These are phyloP conservation scores for Sugiyamaella japonica DNA, from an alignment of 1,139 yeast species.

Conservation along the genomic window DNA sequence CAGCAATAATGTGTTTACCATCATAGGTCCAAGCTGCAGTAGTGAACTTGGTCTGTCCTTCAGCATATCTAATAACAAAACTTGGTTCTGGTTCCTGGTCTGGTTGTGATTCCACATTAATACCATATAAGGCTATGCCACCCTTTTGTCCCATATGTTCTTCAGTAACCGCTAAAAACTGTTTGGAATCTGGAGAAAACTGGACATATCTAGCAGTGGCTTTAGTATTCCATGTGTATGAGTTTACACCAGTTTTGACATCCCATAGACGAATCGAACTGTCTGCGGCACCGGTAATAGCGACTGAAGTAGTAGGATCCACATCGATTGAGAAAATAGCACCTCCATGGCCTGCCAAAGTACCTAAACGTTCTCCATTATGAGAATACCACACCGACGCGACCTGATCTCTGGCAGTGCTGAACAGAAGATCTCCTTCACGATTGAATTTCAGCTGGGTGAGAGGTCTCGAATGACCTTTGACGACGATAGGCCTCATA, in stretches of 20 bases:
- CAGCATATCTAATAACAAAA: conserved; percentile 51
- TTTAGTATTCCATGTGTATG: conserved; percentile 70
- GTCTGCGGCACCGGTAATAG: conserved; percentile 92
- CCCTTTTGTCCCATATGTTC: conserved; percentile 92
- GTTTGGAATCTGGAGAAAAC: conserved; percentile 71
- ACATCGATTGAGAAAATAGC: conserved; percentile 95
- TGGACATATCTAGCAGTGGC: conserved; percentile 92
- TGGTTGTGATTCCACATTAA: conserved; percentile 51
- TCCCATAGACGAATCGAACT: conserved; percentile 83
- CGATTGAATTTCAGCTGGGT: conserved; percentile 91
- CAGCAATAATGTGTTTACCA: conserved; percentile 74
- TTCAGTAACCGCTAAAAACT: conserved; percentile 78
- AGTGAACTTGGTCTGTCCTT: conserved; percentile 67
- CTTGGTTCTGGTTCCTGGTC: conserved; percentile 51
- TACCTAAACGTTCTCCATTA: conserved; percentile 96
- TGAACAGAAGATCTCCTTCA: conserved; percentile 91
- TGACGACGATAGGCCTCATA: conserved; percentile 33
- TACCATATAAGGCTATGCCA: conserved; percentile 65
- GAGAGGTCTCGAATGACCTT: conserved; percentile 45
- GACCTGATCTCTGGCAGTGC: conserved; percentile 85
- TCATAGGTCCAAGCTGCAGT: conserved; percentile 89
- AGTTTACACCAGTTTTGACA: conserved; percentile 72
- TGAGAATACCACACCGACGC: conserved; percentile 80
- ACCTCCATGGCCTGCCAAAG: conserved; percentile 88
- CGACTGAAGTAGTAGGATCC: conserved; percentile 61